Evolutionary conservation across 768 basidiomycete genomes (phyloP), one percentile per base, ranked within the genome.

Genomic region (Russula foetens): DNA sequence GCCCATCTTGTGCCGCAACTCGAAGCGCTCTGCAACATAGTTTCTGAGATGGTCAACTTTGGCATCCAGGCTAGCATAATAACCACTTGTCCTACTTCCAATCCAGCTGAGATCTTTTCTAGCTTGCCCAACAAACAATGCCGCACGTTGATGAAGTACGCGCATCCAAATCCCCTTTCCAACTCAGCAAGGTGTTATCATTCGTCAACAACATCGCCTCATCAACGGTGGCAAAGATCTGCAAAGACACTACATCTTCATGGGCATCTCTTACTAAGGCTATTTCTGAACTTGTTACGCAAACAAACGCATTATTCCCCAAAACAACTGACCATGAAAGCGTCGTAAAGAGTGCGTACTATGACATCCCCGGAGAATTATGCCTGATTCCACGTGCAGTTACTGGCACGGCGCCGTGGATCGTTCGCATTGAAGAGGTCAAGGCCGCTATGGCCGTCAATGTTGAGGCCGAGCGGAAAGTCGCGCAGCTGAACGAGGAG

Each of bases 81-180:
- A 26, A 52, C 21, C 38, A 29, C 56, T 54, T 46, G 44, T 43
- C 21, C 15, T 35, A 6, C 14, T 38, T 47, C 53, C 17, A 28
- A 31, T 21, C 43, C 2, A 23, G 38, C 17, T 63, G 21, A 61
- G 24, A 26, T 53, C n/a, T 19, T 33, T 43, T 59, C 0, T 54
- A 95, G 92, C 82, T 98, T 49, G 94, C 95, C 0, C 92, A 96
- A 78, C 80, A 85, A 69, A 87, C 92, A 35, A 88, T 90, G 76
- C 86, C 85, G 0, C 90, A 98, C 70, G 75, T 93, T n/a, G 78
- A 81, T 56, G 90, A 96, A 54, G 83, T 90, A 17, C 85, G 92
- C 47, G 75, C 80, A 14, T 81, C 86, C 44, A 96, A 95, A 73
- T 75, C 83, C 23, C 70, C 92, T 1, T 89, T 98, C 79, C 82